Evolutionary conservation across 257 asterid genomes (phyloP), one percentile per base, ranked within the genome.

Genomic region (Henckelia pumila): DNA sequence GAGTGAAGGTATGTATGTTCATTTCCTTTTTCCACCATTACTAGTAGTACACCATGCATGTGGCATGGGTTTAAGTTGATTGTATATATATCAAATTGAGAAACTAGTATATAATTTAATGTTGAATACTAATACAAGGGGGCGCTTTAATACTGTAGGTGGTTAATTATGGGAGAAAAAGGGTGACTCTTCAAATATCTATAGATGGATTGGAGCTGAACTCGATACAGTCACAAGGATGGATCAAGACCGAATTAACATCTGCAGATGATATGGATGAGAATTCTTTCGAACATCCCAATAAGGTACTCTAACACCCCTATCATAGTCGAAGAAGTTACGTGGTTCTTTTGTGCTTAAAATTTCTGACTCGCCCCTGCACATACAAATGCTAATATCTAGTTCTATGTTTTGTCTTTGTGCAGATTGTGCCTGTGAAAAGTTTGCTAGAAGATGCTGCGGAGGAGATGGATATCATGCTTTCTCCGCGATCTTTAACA

Each of bases 1-100:
- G 84, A 76, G 79, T 91, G 61, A 91, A 91, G 91, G 96, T 91
- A n/a, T n/a, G n/a, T n/a, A n/a, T n/a, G n/a, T n/a, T n/a, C n/a
- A n/a, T n/a, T n/a, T n/a, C n/a, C n/a, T n/a, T n/a, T n/a, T n/a
- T n/a, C n/a, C n/a, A n/a, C n/a, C n/a, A n/a, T n/a, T n/a, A n/a
- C n/a, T n/a, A n/a, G n/a, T n/a, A n/a, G n/a, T n/a, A n/a, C n/a
- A n/a, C n/a, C n/a, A n/a, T n/a, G n/a, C n/a, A n/a, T n/a, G n/a
- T n/a, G n/a, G n/a, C n/a, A n/a, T n/a, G n/a, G n/a, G n/a, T n/a
- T n/a, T n/a, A n/a, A n/a, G n/a, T n/a, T n/a, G n/a, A n/a, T n/a
- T n/a, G n/a, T n/a, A n/a, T n/a, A 10, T 32, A 32, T 35, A 10
- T 35, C 47, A 10, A 35, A 10, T 11, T 40, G n/a, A n/a, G n/a